Percentiles rank a stretch among this genome's conserved stretches.
phyloP scores from a whole-genome alignment of 352 stramenopile species.

The Globisporangium cylindrosporum region DNA sequence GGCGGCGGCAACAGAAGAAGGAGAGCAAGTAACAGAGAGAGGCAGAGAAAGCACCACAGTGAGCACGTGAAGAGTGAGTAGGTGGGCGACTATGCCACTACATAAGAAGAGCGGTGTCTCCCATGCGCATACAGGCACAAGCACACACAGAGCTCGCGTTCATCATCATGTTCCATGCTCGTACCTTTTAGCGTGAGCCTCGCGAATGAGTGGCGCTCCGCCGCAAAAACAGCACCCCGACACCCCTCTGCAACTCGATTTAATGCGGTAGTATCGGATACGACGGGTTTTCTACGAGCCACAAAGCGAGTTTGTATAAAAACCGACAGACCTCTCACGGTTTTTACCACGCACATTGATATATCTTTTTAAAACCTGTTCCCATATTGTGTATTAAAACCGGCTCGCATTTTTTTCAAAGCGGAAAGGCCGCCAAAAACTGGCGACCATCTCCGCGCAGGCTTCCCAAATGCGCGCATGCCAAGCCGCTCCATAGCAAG shows the following conservation, averaged over 20 bases:
- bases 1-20: neutral
- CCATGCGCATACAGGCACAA: neutral
- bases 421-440: neutral
- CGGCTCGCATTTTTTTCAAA: neutral
- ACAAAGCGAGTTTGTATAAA: neutral
- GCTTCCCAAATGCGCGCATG: neutral
- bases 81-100: neutral
- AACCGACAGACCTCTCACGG: no score
- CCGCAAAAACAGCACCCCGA: conserved; percentile 8
- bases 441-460: neutral
- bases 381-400: neutral
- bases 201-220: conserved; percentile 13
- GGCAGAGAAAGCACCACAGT: neutral
- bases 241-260: conserved; percentile 3
- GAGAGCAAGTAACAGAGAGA: neutral
- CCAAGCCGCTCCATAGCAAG: neutral
- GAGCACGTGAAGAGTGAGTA: neutral
- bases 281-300: neutral
- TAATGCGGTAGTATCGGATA: neutral
- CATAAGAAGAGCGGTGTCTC: neutral
- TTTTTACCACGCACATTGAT: neutral
- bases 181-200: conserved; percentile 8
- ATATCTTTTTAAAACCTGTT: no score
- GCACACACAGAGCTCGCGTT: neutral
- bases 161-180: neutral